These are phyloP conservation scores for Thielaviopsis euricoi DNA, from an alignment of 2,329 filamentous ascomycete genomes.

Conservation along the genomic window DNA sequence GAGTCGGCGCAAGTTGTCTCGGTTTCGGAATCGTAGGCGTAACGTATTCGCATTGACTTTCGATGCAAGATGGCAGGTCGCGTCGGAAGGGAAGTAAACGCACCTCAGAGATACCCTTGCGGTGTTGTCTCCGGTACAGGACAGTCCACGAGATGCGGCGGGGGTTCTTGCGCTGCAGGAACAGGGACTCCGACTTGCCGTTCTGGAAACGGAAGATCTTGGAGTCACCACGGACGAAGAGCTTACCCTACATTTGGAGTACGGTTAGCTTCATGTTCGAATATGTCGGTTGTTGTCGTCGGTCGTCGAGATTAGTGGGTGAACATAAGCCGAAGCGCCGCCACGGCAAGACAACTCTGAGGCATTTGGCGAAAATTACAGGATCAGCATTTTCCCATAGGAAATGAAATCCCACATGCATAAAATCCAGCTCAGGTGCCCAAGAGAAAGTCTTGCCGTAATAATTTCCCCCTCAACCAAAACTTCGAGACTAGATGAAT, in stretches of 20 bases:
- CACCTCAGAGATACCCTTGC: slow-evolving; percentile 99
- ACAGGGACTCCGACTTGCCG: slow-evolving; percentile 98
- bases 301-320: background rate
- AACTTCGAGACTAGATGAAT: background rate
- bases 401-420: background rate
- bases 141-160: slow-evolving; percentile 98
- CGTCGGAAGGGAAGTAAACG: slow-evolving; percentile 20
- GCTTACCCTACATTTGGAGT: slow-evolving; percentile 61
- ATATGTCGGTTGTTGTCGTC: background rate
- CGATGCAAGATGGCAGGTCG: background rate
- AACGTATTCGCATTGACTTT: background rate
- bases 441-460: background rate
- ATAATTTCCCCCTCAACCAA: background rate
- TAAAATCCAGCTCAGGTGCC: background rate
- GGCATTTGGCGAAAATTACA: background rate
- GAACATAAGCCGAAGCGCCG: too few relatives aligned
- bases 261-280: slow-evolving; percentile 3
- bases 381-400: background rate
- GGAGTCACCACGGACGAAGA: slow-evolving; percentile 98
- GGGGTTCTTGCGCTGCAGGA: slow-evolving; percentile 99
- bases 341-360: too few relatives aligned
- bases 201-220: slow-evolving; percentile 99
- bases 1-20: too few relatives aligned
- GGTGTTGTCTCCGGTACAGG: slow-evolving; percentile 96
- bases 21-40: background rate